Conservation (phyloP, 2,329 filamentous ascomycete species). For the Penicillium corylophilum region DNA sequence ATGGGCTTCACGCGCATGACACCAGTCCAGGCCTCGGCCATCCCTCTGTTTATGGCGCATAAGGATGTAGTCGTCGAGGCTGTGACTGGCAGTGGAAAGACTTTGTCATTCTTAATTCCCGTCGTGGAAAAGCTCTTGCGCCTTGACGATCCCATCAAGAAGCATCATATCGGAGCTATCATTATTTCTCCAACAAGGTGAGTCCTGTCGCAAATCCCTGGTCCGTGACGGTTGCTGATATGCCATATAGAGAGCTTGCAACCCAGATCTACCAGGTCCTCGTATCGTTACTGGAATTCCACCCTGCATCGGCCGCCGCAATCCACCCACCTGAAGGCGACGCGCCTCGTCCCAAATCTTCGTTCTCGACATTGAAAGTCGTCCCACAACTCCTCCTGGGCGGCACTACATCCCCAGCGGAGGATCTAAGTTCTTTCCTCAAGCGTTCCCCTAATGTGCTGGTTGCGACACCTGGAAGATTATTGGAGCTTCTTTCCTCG, state of each 20-base stretch:
- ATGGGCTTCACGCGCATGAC: conserved; percentile 89
- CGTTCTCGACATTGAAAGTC: conserved; percentile 57
- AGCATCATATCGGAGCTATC: conserved; percentile 85
- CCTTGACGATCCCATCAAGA: conserved; percentile 78
- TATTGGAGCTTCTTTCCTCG: conserved; percentile 83
- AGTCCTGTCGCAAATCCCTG: conserved; percentile 2
- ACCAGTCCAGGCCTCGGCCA: conserved; percentile 88
- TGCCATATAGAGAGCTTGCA: conserved; percentile 69
- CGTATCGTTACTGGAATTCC: conserved; percentile 74
- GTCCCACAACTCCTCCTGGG: conserved; percentile 87
- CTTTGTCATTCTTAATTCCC: conserved; percentile 79
- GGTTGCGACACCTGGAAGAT: conserved; percentile 84
- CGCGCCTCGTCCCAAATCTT: conserved; percentile 36
- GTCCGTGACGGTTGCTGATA: neutral
- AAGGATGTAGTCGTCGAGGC: conserved; percentile 94
- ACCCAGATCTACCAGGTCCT: conserved; percentile 86
- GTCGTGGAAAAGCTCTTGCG: conserved; percentile 78
- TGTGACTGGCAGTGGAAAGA: conserved; percentile 90
- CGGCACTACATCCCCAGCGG: conserved; percentile 75
- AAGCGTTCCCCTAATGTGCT: conserved; percentile 83
- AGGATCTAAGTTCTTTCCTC: conserved; percentile 83
- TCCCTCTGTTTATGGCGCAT: conserved; percentile 83
- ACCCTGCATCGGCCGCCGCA: conserved; percentile 66
- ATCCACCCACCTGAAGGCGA: conserved; percentile 47
- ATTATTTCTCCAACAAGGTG: conserved; percentile 81